These are phyloP conservation scores for Elaeagnus macrophylla DNA, from an alignment of 306 rosid species.

Conservation along the genomic window DNA sequence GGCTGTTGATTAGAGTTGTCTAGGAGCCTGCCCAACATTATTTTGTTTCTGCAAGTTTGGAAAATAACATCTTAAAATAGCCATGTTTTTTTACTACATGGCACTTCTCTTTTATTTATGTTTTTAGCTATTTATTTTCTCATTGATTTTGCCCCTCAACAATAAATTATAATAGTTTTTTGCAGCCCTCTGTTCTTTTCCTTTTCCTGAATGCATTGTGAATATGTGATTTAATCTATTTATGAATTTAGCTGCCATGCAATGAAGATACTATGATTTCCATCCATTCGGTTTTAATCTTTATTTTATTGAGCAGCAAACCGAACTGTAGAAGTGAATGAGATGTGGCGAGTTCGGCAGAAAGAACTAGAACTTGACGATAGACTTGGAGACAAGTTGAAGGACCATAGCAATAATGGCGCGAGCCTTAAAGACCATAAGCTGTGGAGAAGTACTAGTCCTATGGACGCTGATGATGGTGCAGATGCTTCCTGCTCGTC, in stretches of 20 bases:
- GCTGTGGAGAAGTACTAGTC: conserved; percentile 19
- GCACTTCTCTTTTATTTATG: too few relatives aligned
- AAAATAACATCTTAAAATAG: too few relatives aligned
- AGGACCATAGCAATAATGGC: conserved; percentile 26
- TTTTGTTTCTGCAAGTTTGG: too few relatives aligned
- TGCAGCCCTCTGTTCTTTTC: too few relatives aligned
- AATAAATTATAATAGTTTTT: too few relatives aligned
- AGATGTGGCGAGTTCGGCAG: conserved; percentile 70
- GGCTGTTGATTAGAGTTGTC: too few relatives aligned
- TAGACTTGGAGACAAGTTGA: conserved; percentile 33
- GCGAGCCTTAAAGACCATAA: conserved; percentile 20
- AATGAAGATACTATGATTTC: not conserved
- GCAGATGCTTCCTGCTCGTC: conserved; percentile 35
- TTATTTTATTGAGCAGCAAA: conserved; percentile 35
- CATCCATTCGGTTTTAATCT: conserved; percentile 2
- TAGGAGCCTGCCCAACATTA: too few relatives aligned
- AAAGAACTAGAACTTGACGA: conserved; percentile 62
- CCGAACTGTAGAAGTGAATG: conserved; percentile 76
- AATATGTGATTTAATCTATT: too few relatives aligned
- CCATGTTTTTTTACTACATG: too few relatives aligned
- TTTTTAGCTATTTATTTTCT: too few relatives aligned
- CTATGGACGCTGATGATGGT: conserved; percentile 11
- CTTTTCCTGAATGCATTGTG: too few relatives aligned
- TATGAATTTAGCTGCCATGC: not conserved
- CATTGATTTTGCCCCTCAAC: too few relatives aligned